phyloP scores from a whole-genome alignment of 495 filamentous ascomycete species.

The Penicillium angulare region DNA sequence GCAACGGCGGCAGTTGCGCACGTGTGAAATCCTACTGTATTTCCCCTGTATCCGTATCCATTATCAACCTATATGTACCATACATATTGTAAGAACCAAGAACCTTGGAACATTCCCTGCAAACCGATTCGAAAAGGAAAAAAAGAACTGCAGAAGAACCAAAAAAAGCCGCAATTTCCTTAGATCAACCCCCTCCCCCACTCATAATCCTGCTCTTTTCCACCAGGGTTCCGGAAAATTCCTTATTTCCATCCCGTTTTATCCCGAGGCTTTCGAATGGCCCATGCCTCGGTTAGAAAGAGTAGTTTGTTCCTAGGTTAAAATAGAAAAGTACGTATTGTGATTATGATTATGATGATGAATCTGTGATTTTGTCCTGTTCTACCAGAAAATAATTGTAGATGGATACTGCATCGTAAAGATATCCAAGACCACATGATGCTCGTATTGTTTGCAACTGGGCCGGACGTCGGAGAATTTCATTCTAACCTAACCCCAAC shows the following conservation, averaged over 20 bases:
- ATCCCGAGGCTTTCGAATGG: slow-evolving; percentile 17
- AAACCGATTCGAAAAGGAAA: too few relatives aligned
- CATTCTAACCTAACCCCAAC: slow-evolving; percentile 8
- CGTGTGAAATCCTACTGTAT: slow-evolving; percentile 15
- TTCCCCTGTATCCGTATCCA: background rate
- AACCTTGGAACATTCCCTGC: too few relatives aligned
- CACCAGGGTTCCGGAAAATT: background rate
- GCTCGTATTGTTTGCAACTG: slow-evolving; percentile 22
- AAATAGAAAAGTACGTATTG: too few relatives aligned
- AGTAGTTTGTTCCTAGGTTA: background rate
- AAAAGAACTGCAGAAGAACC: background rate
- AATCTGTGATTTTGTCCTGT: too few relatives aligned
- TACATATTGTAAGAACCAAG: too few relatives aligned
- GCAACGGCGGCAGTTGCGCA: slow-evolving; percentile 19
- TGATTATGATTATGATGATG: too few relatives aligned
- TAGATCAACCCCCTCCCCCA: slow-evolving; percentile 4
- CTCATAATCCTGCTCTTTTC: background rate
- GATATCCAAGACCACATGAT: slow-evolving; percentile 18
- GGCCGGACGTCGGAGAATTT: slow-evolving; percentile 25
- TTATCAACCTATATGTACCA: too few relatives aligned
- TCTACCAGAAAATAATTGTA: background rate
- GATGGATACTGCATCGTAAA: background rate
- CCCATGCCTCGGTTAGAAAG: slow-evolving; percentile 14
- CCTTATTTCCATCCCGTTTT: slow-evolving; percentile 16
- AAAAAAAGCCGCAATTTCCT: slow-evolving; percentile 4